Evolutionary conservation across 1,139 yeast species (phyloP).

Genomic region (Saccharomyces hybrid): DNA sequence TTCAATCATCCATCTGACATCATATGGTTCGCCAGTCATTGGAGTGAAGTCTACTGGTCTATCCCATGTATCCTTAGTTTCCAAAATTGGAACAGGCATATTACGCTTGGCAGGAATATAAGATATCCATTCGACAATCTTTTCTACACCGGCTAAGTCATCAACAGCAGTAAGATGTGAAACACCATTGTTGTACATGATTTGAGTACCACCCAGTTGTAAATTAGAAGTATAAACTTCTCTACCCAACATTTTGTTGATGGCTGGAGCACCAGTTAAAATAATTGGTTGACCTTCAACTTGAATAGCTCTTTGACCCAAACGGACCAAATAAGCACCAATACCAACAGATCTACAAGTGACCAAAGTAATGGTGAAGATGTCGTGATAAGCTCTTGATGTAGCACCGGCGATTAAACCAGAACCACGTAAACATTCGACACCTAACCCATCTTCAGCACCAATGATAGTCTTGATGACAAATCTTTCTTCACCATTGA

Average conservation of each 20-base stretch:
- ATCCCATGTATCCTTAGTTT: conserved; percentile 81
- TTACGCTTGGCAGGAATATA: conserved; percentile 88
- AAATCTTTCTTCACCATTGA: conserved; percentile 74
- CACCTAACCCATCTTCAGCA: conserved; percentile 94
- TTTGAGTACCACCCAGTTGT: conserved; percentile 98
- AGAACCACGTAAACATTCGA: conserved; percentile 94
- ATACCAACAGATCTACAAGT: conserved; percentile 99
- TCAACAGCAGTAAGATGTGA: conserved; percentile 93
- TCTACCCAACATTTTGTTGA: conserved; percentile 89
- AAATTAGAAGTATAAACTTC: conserved; percentile 94
- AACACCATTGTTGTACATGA: conserved; percentile 96
- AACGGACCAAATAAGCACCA: conserved; percentile 95
- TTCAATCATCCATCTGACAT: conserved; percentile 90
- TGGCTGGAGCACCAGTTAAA: conserved; percentile 98
- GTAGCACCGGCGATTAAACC: conserved; percentile 99
- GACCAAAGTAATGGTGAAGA: conserved; percentile 90
- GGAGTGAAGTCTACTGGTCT: conserved; percentile 84
- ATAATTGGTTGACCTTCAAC: conserved; percentile 98
- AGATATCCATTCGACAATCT: conserved; percentile 94
- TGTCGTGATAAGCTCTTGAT: conserved; percentile 93
- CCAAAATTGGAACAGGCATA: conserved; percentile 85
- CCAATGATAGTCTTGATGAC: conserved; percentile 83
- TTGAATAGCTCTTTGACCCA: conserved; percentile 98
- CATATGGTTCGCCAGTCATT: conserved; percentile 63
- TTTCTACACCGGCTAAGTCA: conserved; percentile 92